Evolutionary conservation across 2,329 filamentous ascomycete species (phyloP), one percentile per base, ranked within the genome.

Genomic region (Pyrenochaeta sp.): DNA sequence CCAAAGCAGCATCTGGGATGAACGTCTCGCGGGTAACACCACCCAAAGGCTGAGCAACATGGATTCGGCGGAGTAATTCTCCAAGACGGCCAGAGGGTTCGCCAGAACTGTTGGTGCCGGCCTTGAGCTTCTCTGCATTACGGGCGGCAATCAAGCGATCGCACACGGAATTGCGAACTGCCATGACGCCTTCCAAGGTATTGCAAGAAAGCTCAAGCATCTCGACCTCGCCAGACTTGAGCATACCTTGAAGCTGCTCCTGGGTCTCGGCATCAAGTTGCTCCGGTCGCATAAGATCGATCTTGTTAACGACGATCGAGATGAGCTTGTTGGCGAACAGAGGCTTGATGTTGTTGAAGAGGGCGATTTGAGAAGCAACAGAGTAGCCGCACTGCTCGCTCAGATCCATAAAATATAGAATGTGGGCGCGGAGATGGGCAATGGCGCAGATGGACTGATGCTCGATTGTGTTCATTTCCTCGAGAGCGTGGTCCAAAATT

Each of bases 371-470:
- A 6, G 92, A 91, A 54, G 86, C 81, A 13, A 99, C 89, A 3
- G 90, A 90, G 77, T 96, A 99, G 45, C 94, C 94, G 63, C 92
- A 96, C 78, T 96, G 90, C 78, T 96, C 93, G 15, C 89, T 96
- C 50, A 96, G 79, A 78, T 97, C 93, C 89, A 97, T 96, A 70
- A 97, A 97, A 75, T 97, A 97, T 48, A 97, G 80, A 55, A 99
- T 95, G 43, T 93, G 93, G 28, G 92, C 95, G 63, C 93, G 85
- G 68, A 99, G 80, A 78, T 99, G 95, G 37, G 94, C 94, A 76
- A 99, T 96, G 8, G 95, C 94, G 13, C 93, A 97, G 60, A 99
- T 96, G 51, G 89, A 89, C 79, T 97, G 94, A 90, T 97, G 97
- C 76, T 99, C 94, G 68, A 99, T 99, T 3, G 94, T 97, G 77